A percentile compares a stretch with the other conserved stretches of the same genome.
Conservation (phyloP, 805 yeast species). For the Yamadazyma sp. region DNA sequence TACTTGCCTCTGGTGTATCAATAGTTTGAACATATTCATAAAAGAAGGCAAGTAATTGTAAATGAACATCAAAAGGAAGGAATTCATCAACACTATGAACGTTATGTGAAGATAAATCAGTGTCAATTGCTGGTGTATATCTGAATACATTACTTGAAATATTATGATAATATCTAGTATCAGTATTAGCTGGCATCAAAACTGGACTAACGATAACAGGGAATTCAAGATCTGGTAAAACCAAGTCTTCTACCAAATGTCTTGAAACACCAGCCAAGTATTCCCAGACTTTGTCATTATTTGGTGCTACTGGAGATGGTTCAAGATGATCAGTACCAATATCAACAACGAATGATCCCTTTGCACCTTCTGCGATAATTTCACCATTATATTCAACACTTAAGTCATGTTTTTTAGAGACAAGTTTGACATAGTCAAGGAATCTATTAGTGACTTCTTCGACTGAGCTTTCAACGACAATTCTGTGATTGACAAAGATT, state of each 20-base stretch:
- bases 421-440: constrained; percentile 16
- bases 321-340: constrained; percentile 23
- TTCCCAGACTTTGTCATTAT: constrained; percentile 47
- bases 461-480: constrained; percentile 28
- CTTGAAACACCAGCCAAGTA: constrained; percentile 60
- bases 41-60: constrained; percentile 33
- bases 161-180: constrained; percentile 57
- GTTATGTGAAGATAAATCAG: constrained; percentile 11
- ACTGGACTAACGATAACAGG: constrained; percentile 44
- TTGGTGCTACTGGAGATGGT: constrained; percentile 48
- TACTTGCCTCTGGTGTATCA: constrained; percentile 20
- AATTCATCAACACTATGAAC: constrained; percentile 38
- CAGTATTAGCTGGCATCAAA: constrained; percentile 59
- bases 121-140: constrained; percentile 27
- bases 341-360: constrained; percentile 16
- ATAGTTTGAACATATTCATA: constrained; percentile 46
- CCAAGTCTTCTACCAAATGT: constrained; percentile 57
- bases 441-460: constrained; percentile 21
- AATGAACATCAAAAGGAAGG: constrained; percentile 28
- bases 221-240: constrained; percentile 28
- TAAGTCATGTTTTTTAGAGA: constrained; percentile 27
- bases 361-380: constrained; percentile 13
- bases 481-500: constrained; percentile 32
- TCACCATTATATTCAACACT: constrained; percentile 21
- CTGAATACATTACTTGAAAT: constrained; percentile 55